Evolutionary conservation across 352 stramenopile genomes (phyloP), one percentile per base, ranked within the genome.

Genomic region (Blastocystis sp.): DNA sequence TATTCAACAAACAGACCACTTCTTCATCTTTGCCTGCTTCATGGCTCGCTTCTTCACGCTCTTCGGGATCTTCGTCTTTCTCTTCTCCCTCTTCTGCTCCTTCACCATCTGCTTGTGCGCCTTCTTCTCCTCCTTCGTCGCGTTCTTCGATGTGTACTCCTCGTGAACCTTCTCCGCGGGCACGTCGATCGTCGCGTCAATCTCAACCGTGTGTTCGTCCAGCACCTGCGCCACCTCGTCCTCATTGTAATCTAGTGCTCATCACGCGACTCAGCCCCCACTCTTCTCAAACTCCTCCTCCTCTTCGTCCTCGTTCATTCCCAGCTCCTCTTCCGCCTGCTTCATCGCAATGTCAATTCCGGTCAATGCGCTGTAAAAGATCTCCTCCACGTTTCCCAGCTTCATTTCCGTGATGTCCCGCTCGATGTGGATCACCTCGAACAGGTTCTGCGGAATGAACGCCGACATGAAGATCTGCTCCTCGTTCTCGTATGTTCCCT

Each of bases 61-160:
- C 92, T 99, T 99, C 62, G 97, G 97, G 80, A 99, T 97, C 90
- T 99, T 99, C 40, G 91, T 97, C 91, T 97, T 93, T 24, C 96
- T 93, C 89, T 97, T 96, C 89, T 94, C 92, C 69, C 94, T 94
- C 79, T 96, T 95, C 66, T 94, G 92, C 71, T 98, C 94, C 90
- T 98, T 98, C 0, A 95, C 93, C 76, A 93, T 91, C 89, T 97
- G 96, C 90, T 98, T 98, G 87, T 97, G 96, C n/a, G 93, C 92
- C 91, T 97, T 98, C 71, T 95, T 93, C 89, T 95, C 92, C 71
- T 93, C 92, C 19, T 95, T 92, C 87, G 93, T 96, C 65, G 93
- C 92, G 68, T 96, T 92, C 61, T 90, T 90, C 59, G 91, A 52
- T 74, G 57, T 90, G 52, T 87, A 89, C 89, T 92, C 84, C 69